These are phyloP conservation scores for Fusarium sp. DNA, from an alignment of 2,329 filamentous ascomycete species.

Conservation along the genomic window DNA sequence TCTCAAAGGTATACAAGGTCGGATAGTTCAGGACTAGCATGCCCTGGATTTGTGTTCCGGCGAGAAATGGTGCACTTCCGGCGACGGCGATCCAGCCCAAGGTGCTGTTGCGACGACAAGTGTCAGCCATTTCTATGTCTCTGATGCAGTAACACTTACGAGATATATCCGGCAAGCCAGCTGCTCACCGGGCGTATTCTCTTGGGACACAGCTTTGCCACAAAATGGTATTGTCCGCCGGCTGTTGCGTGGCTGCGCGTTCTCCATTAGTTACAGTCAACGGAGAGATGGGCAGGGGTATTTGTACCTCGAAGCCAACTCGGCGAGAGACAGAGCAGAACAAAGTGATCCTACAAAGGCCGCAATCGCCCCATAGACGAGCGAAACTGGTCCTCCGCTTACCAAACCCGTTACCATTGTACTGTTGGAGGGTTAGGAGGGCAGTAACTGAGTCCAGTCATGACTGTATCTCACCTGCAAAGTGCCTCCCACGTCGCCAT, in stretches of 20 bases:
- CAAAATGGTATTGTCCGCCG: slow-evolving; percentile 21
- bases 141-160: background rate
- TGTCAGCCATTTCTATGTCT: background rate
- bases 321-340: slow-evolving; percentile 1
- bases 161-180: slow-evolving; percentile 5
- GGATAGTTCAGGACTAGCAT: slow-evolving; percentile 11
- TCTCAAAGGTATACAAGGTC: slow-evolving; percentile 1
- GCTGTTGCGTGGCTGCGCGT: background rate
- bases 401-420: background rate
- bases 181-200: background rate
- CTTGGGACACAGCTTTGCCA: background rate
- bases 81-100: slow-evolving; percentile 16
- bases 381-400: background rate
- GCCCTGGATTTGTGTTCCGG: slow-evolving; percentile 13
- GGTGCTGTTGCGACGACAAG: background rate
- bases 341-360: background rate
- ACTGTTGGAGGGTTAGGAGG: background rate
- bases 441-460: fast-evolving
- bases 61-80: slow-evolving; percentile 6
- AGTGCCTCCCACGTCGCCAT: slow-evolving; percentile 20
- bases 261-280: background rate
- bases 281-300: background rate
- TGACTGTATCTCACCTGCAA: slow-evolving; percentile 16
- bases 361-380: background rate
- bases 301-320: slow-evolving; percentile 2